Base-by-base conservation (phyloP, 177 flowering plant genomes). In the Telopea speciosissima region DNA sequence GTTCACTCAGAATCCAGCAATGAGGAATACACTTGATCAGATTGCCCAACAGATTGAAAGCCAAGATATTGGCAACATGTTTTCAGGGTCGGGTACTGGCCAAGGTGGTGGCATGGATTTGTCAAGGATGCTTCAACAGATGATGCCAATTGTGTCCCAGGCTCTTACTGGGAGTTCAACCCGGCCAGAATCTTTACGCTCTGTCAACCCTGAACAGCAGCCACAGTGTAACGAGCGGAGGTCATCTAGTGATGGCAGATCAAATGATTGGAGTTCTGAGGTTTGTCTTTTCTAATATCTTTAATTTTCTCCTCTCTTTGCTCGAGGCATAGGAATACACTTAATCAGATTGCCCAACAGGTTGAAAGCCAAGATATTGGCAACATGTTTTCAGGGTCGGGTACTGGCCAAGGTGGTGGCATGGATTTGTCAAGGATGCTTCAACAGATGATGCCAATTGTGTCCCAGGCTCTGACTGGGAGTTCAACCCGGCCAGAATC, bases 361-460 rank as follows among this genome's bases (percentile, higher is more conserved):
- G 80, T 89, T 24, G 93, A 84, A 26, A 73, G 69, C 75, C 89
- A 84, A 77, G 96, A 87, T 68, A 42, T 87, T 65, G 89, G 83
- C 24, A 81, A 76, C 78, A 82, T 87, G 83, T 73, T 93, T 60
- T 75, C 90, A 1, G 96, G 90, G 31, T 9, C 78, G 64, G 95
- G 83, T 45, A 69, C 83, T 7, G 88, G 85, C 62, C 85, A 78
- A 72, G 91, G 86, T 71, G 95, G 95, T 69, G 85, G 87, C 49
- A 31, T 96, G 40, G 97, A 96, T 79, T 71, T 96, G 63, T 85
- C 95, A 10, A 83, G 88, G 69, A 88, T 96, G 90, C 70, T 93
- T 70, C 98, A 90, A 70, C 97, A 93, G 76, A 92, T 93, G 98
- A 91, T 96, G 98, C 99, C 99, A 10, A 77, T 91, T 68, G 97